Evolutionary conservation across 169 alveolate genomes (phyloP), one percentile per base, ranked within the genome.

Genomic region (Plasmodium gaboni): DNA sequence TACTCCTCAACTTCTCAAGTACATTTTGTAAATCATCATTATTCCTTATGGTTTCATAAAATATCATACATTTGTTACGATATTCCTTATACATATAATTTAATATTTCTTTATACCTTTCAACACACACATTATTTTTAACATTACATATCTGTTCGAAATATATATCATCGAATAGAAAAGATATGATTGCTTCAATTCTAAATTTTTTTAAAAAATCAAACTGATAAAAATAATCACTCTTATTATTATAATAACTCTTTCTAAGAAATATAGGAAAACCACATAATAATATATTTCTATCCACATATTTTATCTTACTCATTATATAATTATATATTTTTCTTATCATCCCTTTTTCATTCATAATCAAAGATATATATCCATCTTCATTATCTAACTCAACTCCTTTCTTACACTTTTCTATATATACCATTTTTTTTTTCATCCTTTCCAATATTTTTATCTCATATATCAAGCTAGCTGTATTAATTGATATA

Each of bases 181-280:
- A 59, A 38, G 68, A 71, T 10, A 86, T 71, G 0, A 86, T 60
- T 12, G 87, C 92, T 10, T 64, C 50, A 10, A 86, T 86, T 86
- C 32, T 61, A 24, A 59, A 86, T 6, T 10, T 7, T 65, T 71
- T 86, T 17, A 86, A 61, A 57, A 86, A 71, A 60, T 55, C 32
- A 22, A 86, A 60, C 19, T 86, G 92, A 51, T 86, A 73, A 64
- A 86, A 86, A 38, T 86, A 86, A 50, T 59, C 80, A 60, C 87
- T 24, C 17, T 19, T 70, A 22, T 50, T 72, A 60, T 83, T 59
- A 10, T 28, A 51, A 61, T 24, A 61, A 10, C 28, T 24, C 44
- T 61, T 61, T 26, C 60, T 86, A 53, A 65, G 24, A 15, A 83
- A 24, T 55, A 86, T 71, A 10, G 92, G 92, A 38, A 86, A 86